Conservation (phyloP, 306 rosid species). For the Fagus sylvatica region DNA sequence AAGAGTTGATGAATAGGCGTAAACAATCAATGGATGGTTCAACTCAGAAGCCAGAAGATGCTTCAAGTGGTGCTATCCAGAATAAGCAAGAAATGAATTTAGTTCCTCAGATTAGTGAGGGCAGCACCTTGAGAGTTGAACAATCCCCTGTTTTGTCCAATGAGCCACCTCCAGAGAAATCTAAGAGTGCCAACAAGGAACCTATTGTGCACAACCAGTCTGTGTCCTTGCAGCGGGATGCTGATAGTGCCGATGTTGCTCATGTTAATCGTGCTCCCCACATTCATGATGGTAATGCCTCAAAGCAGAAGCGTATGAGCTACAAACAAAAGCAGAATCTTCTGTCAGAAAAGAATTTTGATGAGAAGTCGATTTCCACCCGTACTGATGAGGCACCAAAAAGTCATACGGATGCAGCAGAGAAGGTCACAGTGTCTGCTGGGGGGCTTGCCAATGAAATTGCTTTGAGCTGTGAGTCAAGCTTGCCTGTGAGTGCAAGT, state of each 20-base stretch:
- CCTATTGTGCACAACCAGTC: conserved; percentile 38
- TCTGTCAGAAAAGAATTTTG: conserved; percentile 39
- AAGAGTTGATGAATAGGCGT: conserved; percentile 73
- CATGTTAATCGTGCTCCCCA: conserved; percentile 35
- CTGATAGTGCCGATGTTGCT: conserved; percentile 36
- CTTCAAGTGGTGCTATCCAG: conserved; percentile 42
- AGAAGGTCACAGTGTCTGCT: conserved; percentile 32
- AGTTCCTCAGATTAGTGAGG: conserved; percentile 38
- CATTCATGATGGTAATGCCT: conserved; percentile 45
- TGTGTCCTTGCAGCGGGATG: conserved; percentile 49
- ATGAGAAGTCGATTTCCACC: conserved; percentile 44
- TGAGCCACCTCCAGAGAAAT: conserved; percentile 38
- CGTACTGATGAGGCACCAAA: conserved; percentile 32
- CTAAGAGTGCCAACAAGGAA: conserved; percentile 38
- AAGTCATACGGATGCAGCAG: conserved; percentile 35
- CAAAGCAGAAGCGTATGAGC: conserved; percentile 61
- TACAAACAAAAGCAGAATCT: conserved; percentile 63
- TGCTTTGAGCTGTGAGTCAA: conserved; percentile 33
- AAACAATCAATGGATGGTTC: conserved; percentile 48
- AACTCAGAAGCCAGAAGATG: conserved; percentile 40
- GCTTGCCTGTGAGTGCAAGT: conserved; percentile 37
- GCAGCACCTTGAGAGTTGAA: conserved; percentile 31
- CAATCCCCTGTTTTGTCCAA: conserved; percentile 32
- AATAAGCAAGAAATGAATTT: conserved; percentile 44
- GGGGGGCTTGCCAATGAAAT: conserved; percentile 38